Evolutionary conservation across 2,329 filamentous ascomycete species (phyloP).

Genomic region (Penicillium sp.): DNA sequence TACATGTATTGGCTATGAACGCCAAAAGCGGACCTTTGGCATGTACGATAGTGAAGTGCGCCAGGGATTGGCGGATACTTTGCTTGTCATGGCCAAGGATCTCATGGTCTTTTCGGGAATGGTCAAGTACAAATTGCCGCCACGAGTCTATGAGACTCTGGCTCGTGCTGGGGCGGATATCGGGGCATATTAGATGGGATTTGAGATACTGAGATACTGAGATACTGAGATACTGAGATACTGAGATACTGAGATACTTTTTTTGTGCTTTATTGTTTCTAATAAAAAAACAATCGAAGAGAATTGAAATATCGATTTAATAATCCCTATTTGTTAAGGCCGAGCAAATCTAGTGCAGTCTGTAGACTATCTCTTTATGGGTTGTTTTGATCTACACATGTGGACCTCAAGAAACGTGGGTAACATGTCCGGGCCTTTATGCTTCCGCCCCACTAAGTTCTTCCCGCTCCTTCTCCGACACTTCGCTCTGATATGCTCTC

Average conservation of each 20-base stretch:
- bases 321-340: not conserved
- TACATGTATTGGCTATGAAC: slow-evolving; percentile 75
- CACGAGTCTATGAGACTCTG: slow-evolving; percentile 81
- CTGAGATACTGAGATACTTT: not conserved
- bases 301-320: not conserved
- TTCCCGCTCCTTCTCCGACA: not conserved
- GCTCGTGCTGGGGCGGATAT: slow-evolving; percentile 74
- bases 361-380: not conserved
- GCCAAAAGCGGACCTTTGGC: slow-evolving; percentile 66
- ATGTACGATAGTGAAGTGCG: slow-evolving; percentile 62
- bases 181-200: slow-evolving; percentile 37
- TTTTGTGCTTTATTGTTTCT: not conserved
- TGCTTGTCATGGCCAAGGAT: slow-evolving; percentile 81
- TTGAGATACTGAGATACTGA: not conserved
- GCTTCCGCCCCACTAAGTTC: not conserved
- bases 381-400: not conserved
- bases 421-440: not conserved
- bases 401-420: not conserved
- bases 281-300: not conserved
- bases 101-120: slow-evolving; percentile 91
- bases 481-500: not conserved
- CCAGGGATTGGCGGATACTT: slow-evolving; percentile 59
- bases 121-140: slow-evolving; percentile 85
- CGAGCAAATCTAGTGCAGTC: not conserved
- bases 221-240: not conserved